Conservation (phyloP, 1,284 basidiomycete genomes). For the Blastosporella zonata region DNA sequence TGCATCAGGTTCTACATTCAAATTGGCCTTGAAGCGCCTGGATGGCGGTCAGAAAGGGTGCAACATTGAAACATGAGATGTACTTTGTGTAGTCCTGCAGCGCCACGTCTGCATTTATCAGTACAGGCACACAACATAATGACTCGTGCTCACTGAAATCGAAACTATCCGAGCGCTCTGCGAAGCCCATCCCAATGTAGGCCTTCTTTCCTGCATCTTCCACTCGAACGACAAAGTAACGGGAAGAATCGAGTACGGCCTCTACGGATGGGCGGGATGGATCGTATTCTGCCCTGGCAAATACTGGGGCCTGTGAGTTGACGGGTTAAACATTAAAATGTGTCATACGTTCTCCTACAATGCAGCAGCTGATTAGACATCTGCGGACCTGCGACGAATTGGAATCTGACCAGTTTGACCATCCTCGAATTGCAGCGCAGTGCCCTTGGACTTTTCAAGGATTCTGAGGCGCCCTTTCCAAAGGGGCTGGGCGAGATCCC, state of each 20-base stretch:
- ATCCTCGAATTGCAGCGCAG: conserved; percentile 73
- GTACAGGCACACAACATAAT: neutral
- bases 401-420: conserved; percentile 57
- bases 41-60: conserved; percentile 4
- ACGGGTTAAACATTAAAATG: conserved; percentile 11
- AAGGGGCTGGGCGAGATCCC: conserved; percentile 74
- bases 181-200: conserved; percentile 93
- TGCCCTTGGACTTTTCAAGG: conserved; percentile 66
- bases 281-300: conserved; percentile 90
- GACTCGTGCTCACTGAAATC: conserved; percentile 74
- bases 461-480: conserved; percentile 92
- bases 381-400: no score
- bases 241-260: conserved; percentile 92
- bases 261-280: conserved; percentile 83
- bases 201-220: conserved; percentile 86
- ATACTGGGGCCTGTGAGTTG: conserved; percentile 49
- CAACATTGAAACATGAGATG: conserved; percentile 16
- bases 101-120: conserved; percentile 69
- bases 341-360: conserved; percentile 57
- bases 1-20: conserved; percentile 51
- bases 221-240: conserved; percentile 93
- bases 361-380: conserved; percentile 6
- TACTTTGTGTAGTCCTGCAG: conserved; percentile 95
- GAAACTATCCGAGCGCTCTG: conserved; percentile 88
- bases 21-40: conserved; percentile 60